phyloP scores from a whole-genome alignment of 257 asterid genomes.

The Scutellaria barbata region DNA sequence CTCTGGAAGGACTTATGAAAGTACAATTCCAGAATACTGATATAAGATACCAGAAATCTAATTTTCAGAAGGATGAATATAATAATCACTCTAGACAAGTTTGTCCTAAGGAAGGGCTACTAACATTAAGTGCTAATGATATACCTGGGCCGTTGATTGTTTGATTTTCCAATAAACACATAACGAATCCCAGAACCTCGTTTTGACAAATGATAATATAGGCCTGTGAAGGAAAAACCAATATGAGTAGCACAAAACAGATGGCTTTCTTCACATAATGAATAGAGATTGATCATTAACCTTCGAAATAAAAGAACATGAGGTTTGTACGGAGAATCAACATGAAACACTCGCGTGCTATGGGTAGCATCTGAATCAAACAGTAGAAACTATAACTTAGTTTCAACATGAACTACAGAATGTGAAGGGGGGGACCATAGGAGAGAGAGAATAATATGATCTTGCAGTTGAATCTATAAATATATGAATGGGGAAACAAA shows the following conservation, averaged over 20 bases:
- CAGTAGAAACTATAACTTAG: constrained; percentile 10
- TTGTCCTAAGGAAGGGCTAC: background rate
- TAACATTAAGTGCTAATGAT: constrained; percentile 14
- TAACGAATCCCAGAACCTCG: constrained; percentile 93
- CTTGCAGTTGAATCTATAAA: constrained; percentile 11
- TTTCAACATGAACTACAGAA: background rate
- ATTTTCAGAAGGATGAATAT: constrained; percentile 12
- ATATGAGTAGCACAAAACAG: constrained; percentile 27
- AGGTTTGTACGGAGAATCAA: constrained; percentile 86
- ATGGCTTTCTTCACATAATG: constrained; percentile 23
- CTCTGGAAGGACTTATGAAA: background rate
- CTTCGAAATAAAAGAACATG: constrained; percentile 99
- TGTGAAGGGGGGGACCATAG: constrained; percentile 2
- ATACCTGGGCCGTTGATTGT: constrained; percentile 91
- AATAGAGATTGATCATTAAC: constrained; percentile 43
- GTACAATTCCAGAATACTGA: background rate
- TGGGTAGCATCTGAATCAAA: constrained; percentile 72
- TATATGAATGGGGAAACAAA: constrained; percentile 24
- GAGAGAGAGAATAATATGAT: background rate
- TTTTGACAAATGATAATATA: constrained; percentile 90
- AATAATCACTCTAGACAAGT: constrained; percentile 7
- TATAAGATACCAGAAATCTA: background rate
- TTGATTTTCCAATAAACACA: constrained; percentile 87
- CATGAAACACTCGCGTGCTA: constrained; percentile 77
- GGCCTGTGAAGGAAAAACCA: constrained; percentile 55